A percentile compares a stretch with the other conserved stretches of the same genome.
Evolutionary conservation across 176 grass and related monocot genomes (phyloP).

Genomic region (Sorghum bicolor): Sorghum_bicolor_NCBIv3 NC_012875.2:31242501-31243000

Average conservation of each 20-base stretch:
- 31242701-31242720: slow-evolving; percentile 3
- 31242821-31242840: neutral
- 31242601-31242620: slow-evolving; percentile 95
- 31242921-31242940: neutral
- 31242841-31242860: slow-evolving; percentile 2
- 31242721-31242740: neutral
- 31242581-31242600: slow-evolving; percentile 99
- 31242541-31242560: neutral
- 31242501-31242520: neutral
- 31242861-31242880: neutral
- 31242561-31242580: slow-evolving; percentile 79
- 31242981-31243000: neutral
- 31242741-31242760: neutral
- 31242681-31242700: slow-evolving; percentile 56
- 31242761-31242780: neutral
- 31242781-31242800: no score
- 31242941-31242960: neutral
- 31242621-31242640: slow-evolving; percentile 98
- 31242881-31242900: neutral
- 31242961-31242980: neutral
- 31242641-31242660: slow-evolving; percentile 90
- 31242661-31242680: slow-evolving; percentile 97
- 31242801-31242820: neutral
- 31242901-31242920: slow-evolving; percentile 9
- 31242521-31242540: neutral